Conservation (phyloP, 495 filamentous ascomycete genomes). For the Saxispiralis lemnorum region DNA sequence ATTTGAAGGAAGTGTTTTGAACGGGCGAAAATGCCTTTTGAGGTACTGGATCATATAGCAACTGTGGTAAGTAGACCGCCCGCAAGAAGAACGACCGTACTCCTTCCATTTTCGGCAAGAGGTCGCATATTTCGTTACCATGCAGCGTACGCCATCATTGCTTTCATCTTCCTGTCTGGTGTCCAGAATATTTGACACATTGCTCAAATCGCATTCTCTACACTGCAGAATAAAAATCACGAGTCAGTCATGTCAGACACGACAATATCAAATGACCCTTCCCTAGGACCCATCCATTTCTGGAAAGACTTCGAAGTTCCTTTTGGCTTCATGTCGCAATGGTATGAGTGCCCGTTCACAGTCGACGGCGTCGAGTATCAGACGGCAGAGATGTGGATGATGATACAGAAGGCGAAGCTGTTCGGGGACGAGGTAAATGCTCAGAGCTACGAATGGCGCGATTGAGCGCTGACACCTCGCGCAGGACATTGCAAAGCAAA, state of each 20-base stretch:
- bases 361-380: slow-evolving; percentile 20
- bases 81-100: too few relatives aligned
- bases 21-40: too few relatives aligned
- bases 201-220: too few relatives aligned
- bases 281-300: slow-evolving; percentile 16
- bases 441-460: neutral
- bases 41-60: too few relatives aligned
- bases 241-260: slow-evolving; percentile 3
- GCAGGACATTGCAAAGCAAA: slow-evolving; percentile 18
- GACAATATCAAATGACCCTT: slow-evolving; percentile 1
- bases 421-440: slow-evolving; percentile 24
- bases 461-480: neutral
- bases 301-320: slow-evolving; percentile 21
- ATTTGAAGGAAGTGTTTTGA: too few relatives aligned
- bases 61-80: too few relatives aligned
- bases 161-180: too few relatives aligned
- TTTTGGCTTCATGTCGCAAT: slow-evolving; percentile 23
- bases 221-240: neutral
- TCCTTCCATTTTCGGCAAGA: too few relatives aligned
- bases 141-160: too few relatives aligned
- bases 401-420: slow-evolving; percentile 23
- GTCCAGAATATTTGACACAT: too few relatives aligned
- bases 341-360: slow-evolving; percentile 20
- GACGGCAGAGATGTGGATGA: slow-evolving; percentile 29
- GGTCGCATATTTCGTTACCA: too few relatives aligned